Percentiles rank a stretch among this genome's conserved stretches.
phyloP scores from a whole-genome alignment of 176 grass and related monocot species.

The Lolium perenne region DNA sequence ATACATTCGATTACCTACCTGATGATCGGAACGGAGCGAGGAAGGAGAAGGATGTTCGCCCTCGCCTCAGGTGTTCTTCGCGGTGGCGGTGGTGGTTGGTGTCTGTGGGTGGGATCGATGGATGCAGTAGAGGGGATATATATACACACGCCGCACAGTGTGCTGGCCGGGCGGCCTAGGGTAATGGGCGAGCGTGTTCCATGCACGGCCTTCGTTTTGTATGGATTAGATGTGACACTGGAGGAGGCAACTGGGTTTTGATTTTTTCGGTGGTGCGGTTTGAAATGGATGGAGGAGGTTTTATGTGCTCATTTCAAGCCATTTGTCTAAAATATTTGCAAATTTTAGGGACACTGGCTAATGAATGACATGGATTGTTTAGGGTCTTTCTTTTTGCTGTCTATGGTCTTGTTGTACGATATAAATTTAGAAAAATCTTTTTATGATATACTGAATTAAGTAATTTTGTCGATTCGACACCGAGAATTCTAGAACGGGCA shows the following conservation, averaged over 20 bases:
- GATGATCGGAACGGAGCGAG: constrained; percentile 20
- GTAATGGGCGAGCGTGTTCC: constrained; percentile 39
- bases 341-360: background rate
- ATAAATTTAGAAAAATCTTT: background rate
- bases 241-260: background rate
- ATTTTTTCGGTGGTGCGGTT: background rate
- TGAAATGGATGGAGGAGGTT: constrained; percentile 13
- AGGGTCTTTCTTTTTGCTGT: background rate
- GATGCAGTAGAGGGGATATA: constrained; percentile 18
- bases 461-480: background rate
- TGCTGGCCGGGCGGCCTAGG: background rate
- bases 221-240: background rate
- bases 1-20: constrained; percentile 39
- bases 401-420: background rate
- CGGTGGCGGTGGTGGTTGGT: constrained; percentile 37
- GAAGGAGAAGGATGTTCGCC: background rate
- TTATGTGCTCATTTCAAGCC: background rate
- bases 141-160: background rate
- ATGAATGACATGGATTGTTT: background rate
- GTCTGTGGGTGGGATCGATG: constrained; percentile 19
- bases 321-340: background rate
- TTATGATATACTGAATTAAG: background rate
- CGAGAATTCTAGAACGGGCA: background rate
- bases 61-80: constrained; percentile 34
- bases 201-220: constrained; percentile 21